These are phyloP conservation scores for Globisporangium takayamanum DNA, from an alignment of 352 stramenopile genomes.

Conservation along the genomic window DNA sequence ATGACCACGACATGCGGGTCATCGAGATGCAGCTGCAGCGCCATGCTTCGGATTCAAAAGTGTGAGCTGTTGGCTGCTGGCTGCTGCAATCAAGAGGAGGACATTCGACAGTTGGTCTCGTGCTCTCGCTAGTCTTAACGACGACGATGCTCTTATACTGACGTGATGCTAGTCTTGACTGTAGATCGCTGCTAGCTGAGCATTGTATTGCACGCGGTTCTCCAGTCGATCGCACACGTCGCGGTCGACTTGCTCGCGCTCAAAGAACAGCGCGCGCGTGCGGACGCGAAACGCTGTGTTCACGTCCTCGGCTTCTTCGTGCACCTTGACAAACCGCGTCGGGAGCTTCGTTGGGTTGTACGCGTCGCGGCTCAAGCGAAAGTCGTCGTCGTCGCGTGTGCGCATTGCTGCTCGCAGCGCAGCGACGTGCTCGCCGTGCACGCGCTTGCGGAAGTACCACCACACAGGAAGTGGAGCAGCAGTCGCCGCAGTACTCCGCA, in stretches of 20 bases:
- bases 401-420: conserved; percentile 27
- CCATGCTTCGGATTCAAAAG: too few species aligned
- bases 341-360: conserved; percentile 43
- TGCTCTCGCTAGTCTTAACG: too few species aligned
- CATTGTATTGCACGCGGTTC: conserved; percentile 35
- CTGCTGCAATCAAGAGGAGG: too few species aligned
- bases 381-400: conserved; percentile 29
- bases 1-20: not conserved
- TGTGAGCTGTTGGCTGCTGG: too few species aligned
- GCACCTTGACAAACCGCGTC: conserved; percentile 33
- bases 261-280: conserved; percentile 37
- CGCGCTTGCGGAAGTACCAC: conserved; percentile 35
- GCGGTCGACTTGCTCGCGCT: conserved; percentile 44
- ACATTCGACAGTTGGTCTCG: too few species aligned
- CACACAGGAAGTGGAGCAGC: conserved; percentile 19
- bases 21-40: too few species aligned
- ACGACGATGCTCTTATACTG: not conserved
- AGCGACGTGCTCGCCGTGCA: conserved; percentile 21
- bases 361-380: conserved; percentile 30
- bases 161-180: not conserved
- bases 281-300: conserved; percentile 28
- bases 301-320: conserved; percentile 34
- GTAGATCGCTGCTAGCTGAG: conserved; percentile 13
- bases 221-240: conserved; percentile 39
- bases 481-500: not conserved